These are phyloP conservation scores for Alternaria sp. DNA, from an alignment of 2,329 filamentous ascomycete species.

Conservation along the genomic window DNA sequence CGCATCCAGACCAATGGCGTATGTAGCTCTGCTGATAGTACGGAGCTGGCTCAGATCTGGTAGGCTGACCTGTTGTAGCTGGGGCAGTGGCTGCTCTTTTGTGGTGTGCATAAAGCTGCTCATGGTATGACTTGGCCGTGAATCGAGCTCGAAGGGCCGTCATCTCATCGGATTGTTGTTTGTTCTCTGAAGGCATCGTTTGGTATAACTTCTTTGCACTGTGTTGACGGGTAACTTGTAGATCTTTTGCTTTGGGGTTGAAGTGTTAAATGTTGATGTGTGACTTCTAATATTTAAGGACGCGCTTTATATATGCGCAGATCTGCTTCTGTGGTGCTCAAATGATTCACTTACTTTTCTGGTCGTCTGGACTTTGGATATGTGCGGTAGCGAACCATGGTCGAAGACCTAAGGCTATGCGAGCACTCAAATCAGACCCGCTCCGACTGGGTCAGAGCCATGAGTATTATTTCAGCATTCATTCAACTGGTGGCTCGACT, in stretches of 20 bases:
- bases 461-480: background rate
- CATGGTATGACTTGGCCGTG: background rate
- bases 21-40: background rate
- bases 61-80: background rate
- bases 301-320: background rate
- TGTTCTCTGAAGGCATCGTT: background rate
- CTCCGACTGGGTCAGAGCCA: rapidly evolving
- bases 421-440: background rate
- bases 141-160: background rate
- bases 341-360: background rate
- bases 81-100: background rate
- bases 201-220: rapidly evolving
- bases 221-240: background rate
- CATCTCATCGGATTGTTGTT: background rate
- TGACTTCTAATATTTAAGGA: background rate
- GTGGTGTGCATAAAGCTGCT: background rate
- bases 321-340: background rate
- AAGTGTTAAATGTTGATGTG: background rate
- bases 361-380: background rate
- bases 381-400: background rate
- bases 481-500: background rate
- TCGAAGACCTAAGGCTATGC: background rate
- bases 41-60: background rate
- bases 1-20: background rate
- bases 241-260: background rate